Evolutionary conservation across 805 yeast genomes (phyloP).

Genomic region (Candida silvicultrix): DNA sequence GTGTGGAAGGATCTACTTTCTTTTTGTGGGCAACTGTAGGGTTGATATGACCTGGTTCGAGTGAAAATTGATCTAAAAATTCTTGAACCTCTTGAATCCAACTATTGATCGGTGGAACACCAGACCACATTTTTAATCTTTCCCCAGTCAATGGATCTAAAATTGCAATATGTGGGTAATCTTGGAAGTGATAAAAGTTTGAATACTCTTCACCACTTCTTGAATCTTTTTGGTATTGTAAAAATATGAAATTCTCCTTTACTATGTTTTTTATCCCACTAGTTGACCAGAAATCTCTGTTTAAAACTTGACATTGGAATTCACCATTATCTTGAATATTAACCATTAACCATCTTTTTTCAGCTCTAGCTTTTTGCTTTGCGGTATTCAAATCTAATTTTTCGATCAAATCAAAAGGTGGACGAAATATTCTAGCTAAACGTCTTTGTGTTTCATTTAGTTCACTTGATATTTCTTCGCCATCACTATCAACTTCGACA

Average conservation of each 20-base stretch:
- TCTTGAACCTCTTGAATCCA: slow-evolving; percentile 67
- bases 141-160: slow-evolving; percentile 96
- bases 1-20: slow-evolving; percentile 52
- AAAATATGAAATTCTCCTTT: slow-evolving; percentile 63
- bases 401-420: slow-evolving; percentile 87
- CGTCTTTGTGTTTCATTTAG: slow-evolving; percentile 47
- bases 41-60: slow-evolving; percentile 56
- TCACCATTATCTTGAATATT: slow-evolving; percentile 84
- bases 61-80: slow-evolving; percentile 59
- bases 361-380: slow-evolving; percentile 53
- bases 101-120: slow-evolving; percentile 49
- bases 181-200: slow-evolving; percentile 64
- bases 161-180: slow-evolving; percentile 85
- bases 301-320: slow-evolving; percentile 83
- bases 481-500: slow-evolving; percentile 30
- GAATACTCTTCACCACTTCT: slow-evolving; percentile 65
- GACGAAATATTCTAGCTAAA: slow-evolving; percentile 78
- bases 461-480: slow-evolving; percentile 15
- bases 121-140: slow-evolving; percentile 71
- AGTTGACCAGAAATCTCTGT: slow-evolving; percentile 91
- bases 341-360: slow-evolving; percentile 75
- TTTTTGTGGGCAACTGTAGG: slow-evolving; percentile 60
- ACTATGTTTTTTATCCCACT: slow-evolving; percentile 56
- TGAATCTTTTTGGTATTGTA: slow-evolving; percentile 81
- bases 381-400: slow-evolving; percentile 68